These are phyloP conservation scores for Neurospora tetraspora DNA, from an alignment of 495 filamentous ascomycete species.

Conservation along the genomic window DNA sequence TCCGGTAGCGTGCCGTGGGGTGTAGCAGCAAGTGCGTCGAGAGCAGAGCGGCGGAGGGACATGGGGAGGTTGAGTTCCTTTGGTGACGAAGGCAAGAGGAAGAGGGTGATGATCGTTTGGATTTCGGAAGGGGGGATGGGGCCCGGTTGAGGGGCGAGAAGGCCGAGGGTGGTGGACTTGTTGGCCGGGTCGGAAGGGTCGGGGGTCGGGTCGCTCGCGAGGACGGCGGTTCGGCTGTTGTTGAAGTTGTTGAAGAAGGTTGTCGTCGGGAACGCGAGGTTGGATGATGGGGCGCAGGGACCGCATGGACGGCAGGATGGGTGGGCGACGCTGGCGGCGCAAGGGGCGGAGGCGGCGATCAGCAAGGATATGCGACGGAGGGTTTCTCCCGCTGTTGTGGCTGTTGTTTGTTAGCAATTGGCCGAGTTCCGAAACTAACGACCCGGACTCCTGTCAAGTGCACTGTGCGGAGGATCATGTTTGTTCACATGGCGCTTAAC, in stretches of 20 bases:
- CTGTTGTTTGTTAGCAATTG: not conserved
- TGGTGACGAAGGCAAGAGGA: slow-evolving; percentile 23
- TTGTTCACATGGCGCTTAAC: not conserved
- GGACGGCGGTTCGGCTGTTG: slow-evolving; percentile 2
- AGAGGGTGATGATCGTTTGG: slow-evolving; percentile 25
- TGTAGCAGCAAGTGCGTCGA: slow-evolving; percentile 14
- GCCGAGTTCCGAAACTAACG: not conserved
- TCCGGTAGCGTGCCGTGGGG: slow-evolving; percentile 10
- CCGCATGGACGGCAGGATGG: not conserved
- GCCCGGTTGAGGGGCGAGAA: not conserved
- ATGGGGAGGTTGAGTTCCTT: slow-evolving; percentile 36
- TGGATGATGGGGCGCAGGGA: not conserved
- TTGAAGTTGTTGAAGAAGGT: slow-evolving; percentile 1
- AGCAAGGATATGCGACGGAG: slow-evolving; percentile 26
- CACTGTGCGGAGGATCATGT: not conserved
- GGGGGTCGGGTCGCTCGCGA: slow-evolving; percentile 1
- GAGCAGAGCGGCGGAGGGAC: slow-evolving; percentile 18
- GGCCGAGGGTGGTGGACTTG: slow-evolving; percentile 1
- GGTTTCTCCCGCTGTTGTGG: slow-evolving; percentile 15
- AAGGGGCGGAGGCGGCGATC: slow-evolving; percentile 21
- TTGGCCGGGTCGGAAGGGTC: not conserved
- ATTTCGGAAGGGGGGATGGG: slow-evolving; percentile 20
- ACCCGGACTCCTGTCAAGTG: not conserved
- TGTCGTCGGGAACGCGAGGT: not conserved
- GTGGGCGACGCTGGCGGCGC: slow-evolving; percentile 5